Conservation (phyloP, 805 yeast genomes). For the Ogataea polymorpha region DNA sequence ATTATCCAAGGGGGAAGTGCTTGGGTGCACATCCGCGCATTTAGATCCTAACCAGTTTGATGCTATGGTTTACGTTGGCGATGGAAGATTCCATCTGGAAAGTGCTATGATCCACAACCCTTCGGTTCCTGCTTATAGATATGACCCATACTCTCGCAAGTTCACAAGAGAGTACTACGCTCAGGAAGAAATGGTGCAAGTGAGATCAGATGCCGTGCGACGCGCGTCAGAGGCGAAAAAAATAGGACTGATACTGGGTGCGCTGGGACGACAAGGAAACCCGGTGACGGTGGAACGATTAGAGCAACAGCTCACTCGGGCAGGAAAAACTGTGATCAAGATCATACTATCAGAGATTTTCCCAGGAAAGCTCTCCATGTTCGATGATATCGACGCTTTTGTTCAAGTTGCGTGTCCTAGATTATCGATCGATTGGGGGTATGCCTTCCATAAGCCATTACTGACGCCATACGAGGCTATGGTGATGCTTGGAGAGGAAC, state of each 20-base stretch:
- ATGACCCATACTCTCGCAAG: constrained; percentile 91
- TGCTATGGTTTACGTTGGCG: constrained; percentile 91
- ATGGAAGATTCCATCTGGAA: constrained; percentile 94
- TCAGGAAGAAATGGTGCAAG: constrained; percentile 73
- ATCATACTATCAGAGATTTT: constrained; percentile 89
- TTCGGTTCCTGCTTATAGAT: constrained; percentile 82
- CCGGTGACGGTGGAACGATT: constrained; percentile 68
- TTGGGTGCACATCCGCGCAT: constrained; percentile 93
- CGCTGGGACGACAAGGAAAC: constrained; percentile 94
- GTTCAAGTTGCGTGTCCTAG: constrained; percentile 98
- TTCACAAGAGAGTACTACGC: constrained; percentile 88
- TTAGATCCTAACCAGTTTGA: constrained; percentile 60
- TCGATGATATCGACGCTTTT: constrained; percentile 91
- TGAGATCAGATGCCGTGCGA: constrained; percentile 70
- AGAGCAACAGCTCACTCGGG: constrained; percentile 47
- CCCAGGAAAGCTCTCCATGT: constrained; percentile 88
- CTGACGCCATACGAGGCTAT: constrained; percentile 95
- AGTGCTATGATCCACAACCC: constrained; percentile 98
- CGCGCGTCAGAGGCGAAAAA: constrained; percentile 59
- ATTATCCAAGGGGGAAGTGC: constrained; percentile 89
- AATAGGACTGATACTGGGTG: constrained; percentile 86
- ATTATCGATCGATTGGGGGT: constrained; percentile 97
- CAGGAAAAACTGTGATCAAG: constrained; percentile 70
- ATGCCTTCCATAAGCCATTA: constrained; percentile 89
- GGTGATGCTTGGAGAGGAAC: constrained; percentile 78